A percentile compares a stretch with the other conserved stretches of the same genome.
phyloP scores from a whole-genome alignment of 768 basidiomycete species.

The Mycena galericulata region DNA sequence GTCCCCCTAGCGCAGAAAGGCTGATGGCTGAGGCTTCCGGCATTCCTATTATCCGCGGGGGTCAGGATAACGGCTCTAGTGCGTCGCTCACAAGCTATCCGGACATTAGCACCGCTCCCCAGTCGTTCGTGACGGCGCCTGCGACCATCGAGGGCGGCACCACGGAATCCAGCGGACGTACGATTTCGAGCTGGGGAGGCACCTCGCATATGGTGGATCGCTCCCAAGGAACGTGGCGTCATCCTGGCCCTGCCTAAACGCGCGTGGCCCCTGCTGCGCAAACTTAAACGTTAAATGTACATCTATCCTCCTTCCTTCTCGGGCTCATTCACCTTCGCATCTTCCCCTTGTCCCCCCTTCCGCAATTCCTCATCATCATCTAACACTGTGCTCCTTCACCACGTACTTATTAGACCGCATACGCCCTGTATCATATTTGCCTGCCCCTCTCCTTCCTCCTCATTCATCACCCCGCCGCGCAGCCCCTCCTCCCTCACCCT shows the following conservation, averaged over 20 bases:
- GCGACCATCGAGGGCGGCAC: conserved; percentile 65
- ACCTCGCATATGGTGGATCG: conserved; percentile 57
- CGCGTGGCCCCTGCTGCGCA: conserved; percentile 22
- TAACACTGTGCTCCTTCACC: conserved; percentile 30
- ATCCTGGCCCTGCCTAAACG: conserved; percentile 25
- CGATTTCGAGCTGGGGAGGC: conserved; percentile 62
- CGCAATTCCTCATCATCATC: conserved; percentile 9
- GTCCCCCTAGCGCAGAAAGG: conserved; percentile 30
- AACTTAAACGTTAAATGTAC: conserved; percentile 27
- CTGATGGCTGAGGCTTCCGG: conserved; percentile 28
- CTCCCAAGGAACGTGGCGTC: conserved; percentile 38
- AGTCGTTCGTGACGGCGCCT: conserved; percentile 77
- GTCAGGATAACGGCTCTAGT: conserved; percentile 23
- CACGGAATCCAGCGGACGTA: conserved; percentile 64
- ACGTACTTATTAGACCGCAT: conserved; percentile 49
- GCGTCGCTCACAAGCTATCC: conserved; percentile 53
- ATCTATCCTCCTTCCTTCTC: conserved; percentile 18
- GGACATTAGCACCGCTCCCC: conserved; percentile 77
- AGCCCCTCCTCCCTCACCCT: conserved; percentile 15
- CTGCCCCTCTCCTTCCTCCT: not conserved
- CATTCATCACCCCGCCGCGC: conserved; percentile 26
- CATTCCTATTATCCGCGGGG: conserved; percentile 42
- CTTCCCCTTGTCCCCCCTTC: conserved; percentile 1
- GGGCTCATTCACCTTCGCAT: conserved; percentile 20
- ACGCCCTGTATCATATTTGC: conserved; percentile 37